Conservation (phyloP, 345 rosid species). For the Orychophragmus violaceus region DNA sequence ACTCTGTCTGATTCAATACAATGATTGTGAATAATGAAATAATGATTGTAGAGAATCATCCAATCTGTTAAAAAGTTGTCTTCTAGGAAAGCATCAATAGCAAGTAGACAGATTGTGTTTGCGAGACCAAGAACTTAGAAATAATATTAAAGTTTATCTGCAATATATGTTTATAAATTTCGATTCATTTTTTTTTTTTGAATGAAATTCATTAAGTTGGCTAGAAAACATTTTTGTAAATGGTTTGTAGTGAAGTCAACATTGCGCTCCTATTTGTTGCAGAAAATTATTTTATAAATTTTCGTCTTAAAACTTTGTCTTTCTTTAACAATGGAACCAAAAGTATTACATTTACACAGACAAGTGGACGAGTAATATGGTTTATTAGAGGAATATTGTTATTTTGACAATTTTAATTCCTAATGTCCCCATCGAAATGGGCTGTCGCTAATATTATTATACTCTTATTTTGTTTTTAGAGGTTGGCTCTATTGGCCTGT, state of each 20-base stretch:
- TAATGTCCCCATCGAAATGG: constrained; percentile 12
- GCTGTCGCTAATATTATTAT: constrained; percentile 2
- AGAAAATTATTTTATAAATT: neutral
- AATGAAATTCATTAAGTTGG: neutral
- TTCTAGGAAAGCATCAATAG: constrained; percentile 2
- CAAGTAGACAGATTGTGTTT: constrained; percentile 19
- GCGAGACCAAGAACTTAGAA: neutral
- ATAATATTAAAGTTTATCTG: neutral
- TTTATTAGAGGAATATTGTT: neutral
- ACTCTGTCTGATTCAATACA: constrained; percentile 7
- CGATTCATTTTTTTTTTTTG: neutral
- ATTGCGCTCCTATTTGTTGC: constrained; percentile 10
- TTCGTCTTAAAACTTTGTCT: neutral
- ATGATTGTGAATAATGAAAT: constrained; percentile 15
- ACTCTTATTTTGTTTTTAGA: neutral
- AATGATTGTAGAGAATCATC: constrained; percentile 16
- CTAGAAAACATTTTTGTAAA: neutral
- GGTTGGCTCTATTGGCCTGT: constrained; percentile 6
- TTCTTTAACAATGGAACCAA: neutral
- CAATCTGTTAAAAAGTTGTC: constrained; percentile 6
- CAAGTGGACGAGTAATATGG: constrained; percentile 19
- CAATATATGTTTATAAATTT: neutral
- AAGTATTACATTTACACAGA: neutral
- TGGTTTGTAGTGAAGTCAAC: constrained; percentile 21
- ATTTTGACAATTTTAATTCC: neutral